A percentile compares a stretch with the other conserved stretches of the same genome.
phyloP scores from a whole-genome alignment of 202 grass and related monocot genomes.

The Zoysia matrella region DNA sequence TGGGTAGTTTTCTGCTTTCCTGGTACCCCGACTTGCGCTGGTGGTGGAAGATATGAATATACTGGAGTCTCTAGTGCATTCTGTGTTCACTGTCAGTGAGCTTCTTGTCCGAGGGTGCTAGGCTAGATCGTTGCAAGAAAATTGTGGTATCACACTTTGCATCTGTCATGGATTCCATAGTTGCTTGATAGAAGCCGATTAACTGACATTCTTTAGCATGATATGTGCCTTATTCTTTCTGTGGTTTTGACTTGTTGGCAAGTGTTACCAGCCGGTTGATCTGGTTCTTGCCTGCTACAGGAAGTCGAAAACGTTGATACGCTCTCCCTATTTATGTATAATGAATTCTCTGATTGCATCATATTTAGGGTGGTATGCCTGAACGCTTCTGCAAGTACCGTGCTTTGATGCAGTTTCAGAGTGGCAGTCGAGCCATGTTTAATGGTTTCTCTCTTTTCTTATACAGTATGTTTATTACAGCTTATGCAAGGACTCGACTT shows the following conservation, averaged over 20 bases:
- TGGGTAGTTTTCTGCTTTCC: neutral
- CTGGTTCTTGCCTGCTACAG: neutral
- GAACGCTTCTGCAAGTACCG: too few species aligned
- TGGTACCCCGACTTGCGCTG: slow-evolving; percentile 3
- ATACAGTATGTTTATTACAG: too few species aligned
- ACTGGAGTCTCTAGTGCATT: neutral
- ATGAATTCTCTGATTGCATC: too few species aligned
- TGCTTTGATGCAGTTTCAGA: too few species aligned
- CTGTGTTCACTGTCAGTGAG: neutral
- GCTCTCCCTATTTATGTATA: too few species aligned
- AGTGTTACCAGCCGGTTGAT: neutral
- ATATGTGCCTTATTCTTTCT: neutral
- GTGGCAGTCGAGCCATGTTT: too few species aligned
- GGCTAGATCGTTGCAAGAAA: slow-evolving; percentile 3
- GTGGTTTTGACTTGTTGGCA: neutral
- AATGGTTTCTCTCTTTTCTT: too few species aligned
- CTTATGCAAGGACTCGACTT: too few species aligned
- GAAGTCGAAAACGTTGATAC: neutral
- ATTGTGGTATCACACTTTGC: neutral
- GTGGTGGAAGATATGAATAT: slow-evolving; percentile 16
- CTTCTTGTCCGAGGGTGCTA: neutral
- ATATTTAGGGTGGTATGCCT: too few species aligned
- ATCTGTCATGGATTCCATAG: neutral
- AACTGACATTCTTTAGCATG: neutral
- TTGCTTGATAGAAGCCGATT: slow-evolving; percentile 23